Base-by-base conservation (phyloP, 75 land plant genomes). In the Ceratopteris richardii region DNA sequence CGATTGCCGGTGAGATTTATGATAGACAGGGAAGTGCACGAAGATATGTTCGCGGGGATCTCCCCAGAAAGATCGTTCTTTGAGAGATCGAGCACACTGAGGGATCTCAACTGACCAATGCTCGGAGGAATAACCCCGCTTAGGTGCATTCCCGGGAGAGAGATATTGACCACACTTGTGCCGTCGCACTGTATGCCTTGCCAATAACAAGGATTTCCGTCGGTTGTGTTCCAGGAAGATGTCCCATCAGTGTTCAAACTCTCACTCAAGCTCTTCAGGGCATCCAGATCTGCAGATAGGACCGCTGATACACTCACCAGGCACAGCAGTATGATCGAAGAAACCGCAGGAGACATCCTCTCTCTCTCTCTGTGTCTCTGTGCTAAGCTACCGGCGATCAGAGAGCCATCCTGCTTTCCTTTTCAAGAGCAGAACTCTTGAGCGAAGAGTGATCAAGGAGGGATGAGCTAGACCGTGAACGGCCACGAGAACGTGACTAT, bases 1-100 rank as follows among this genome's bases (percentile, higher is more conserved):
- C 37, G 37, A 33, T 33, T 33, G 7, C 9, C 37, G 37, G 7
- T 33, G 9, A 33, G 37, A 33, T 4, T 33, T 9, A 33, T 3
- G 7, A 4, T 33, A 33, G 37, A 33, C 37, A 33, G 9, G 9
- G 37, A 33, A 3, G 46, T 54, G 21, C 19, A 65, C 25, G 23
- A 85, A 56, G 14, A 61, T 36, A 82, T 57, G 30, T 41, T 37
- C 9, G 58, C 18, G 10, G 86, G 90, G 20, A 86, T 74, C 2
- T 69, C 33, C 0, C 82, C 82, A 23, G 70, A 63, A 14, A 79
- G 11, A 39, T 2, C 14, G 46, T 74, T 77, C 4, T 44, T 60
- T 11, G 80, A 55, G 26, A 82, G 80, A 66, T 81, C 78, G 24
- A 81, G 21, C 53, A 40, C 17, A 54, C 17, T 5, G 19, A 82